These are phyloP conservation scores for Yarrowia hollandica DNA, from an alignment of 805 yeast species.

Conservation along the genomic window DNA sequence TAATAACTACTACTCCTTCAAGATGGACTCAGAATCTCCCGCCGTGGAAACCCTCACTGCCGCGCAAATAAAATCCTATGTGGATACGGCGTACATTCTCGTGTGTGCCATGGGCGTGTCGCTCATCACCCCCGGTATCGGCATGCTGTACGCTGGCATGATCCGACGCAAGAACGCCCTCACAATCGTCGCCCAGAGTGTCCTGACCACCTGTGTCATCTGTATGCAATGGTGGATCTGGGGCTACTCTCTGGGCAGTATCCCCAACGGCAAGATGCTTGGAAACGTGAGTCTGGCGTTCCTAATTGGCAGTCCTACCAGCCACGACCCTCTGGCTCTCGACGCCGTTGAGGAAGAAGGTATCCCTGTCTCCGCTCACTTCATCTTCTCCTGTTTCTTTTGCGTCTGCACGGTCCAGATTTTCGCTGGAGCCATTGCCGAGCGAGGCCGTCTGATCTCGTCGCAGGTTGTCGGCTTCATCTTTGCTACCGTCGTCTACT, in stretches of 20 bases:
- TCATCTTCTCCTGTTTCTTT: slow-evolving; percentile 94
- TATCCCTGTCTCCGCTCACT: slow-evolving; percentile 87
- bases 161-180: slow-evolving; percentile 95
- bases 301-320: slow-evolving; percentile 38
- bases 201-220: slow-evolving; percentile 81
- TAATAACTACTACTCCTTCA: not conserved
- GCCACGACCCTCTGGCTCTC: not conserved
- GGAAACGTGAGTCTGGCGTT: slow-evolving; percentile 45
- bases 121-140: slow-evolving; percentile 96
- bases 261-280: slow-evolving; percentile 56
- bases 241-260: slow-evolving; percentile 91
- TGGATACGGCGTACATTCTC: slow-evolving; percentile 17
- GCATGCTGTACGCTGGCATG: slow-evolving; percentile 87
- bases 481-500: slow-evolving; percentile 94
- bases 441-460: slow-evolving; percentile 93
- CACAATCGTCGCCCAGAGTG: slow-evolving; percentile 87
- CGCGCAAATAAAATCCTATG: slow-evolving; percentile 10
- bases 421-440: slow-evolving; percentile 97
- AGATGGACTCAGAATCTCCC: slow-evolving; percentile 5
- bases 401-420: slow-evolving; percentile 90
- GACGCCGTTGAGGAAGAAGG: slow-evolving; percentile 30
- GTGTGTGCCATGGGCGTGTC: slow-evolving; percentile 35
- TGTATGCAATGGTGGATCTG: slow-evolving; percentile 97
- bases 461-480: slow-evolving; percentile 91
- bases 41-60: slow-evolving; percentile 3